Percentiles rank a stretch among this genome's conserved stretches.
phyloP scores from a whole-genome alignment of 768 basidiomycete genomes.

The Tremella fuciformis region DNA sequence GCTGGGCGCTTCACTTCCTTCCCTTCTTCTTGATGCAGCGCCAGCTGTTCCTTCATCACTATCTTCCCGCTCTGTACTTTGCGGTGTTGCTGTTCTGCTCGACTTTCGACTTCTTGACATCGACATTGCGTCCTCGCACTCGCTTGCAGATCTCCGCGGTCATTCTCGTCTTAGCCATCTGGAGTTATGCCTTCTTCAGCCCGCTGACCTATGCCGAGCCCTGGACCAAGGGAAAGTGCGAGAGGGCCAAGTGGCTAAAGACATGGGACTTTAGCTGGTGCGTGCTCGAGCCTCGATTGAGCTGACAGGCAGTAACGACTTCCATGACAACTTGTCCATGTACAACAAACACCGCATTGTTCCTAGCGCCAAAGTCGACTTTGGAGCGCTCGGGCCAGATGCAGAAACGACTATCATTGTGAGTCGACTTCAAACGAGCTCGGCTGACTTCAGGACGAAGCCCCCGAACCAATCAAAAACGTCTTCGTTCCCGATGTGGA shows the following conservation, averaged over 20 bases:
- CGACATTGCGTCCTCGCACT: conserved; percentile 68
- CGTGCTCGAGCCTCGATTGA: conserved; percentile 8
- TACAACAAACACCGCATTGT: conserved; percentile 27
- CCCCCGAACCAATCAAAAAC: conserved; percentile 46
- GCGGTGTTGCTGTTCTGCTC: conserved; percentile 64
- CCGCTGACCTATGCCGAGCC: conserved; percentile 76
- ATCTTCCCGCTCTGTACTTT: conserved; percentile 79
- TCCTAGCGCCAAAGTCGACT: conserved; percentile 22
- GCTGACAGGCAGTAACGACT: conserved; percentile 36
- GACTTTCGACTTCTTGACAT: conserved; percentile 82
- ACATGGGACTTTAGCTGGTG: conserved; percentile 93
- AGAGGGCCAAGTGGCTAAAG: conserved; percentile 75
- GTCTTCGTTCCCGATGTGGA: conserved; percentile 37
- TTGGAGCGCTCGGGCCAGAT: conserved; percentile 20
- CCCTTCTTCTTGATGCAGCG: conserved; percentile 98
- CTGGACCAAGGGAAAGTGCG: conserved; percentile 82
- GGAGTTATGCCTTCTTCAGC: conserved; percentile 74
- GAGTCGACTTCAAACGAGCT: conserved; percentile 5
- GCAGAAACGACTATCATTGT: conserved; percentile 36
- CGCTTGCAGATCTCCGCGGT: conserved; percentile 78
- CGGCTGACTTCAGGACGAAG: conserved; percentile 32
- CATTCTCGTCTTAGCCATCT: conserved; percentile 62
- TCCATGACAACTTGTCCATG: conserved; percentile 43
- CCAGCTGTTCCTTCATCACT: conserved; percentile 96
- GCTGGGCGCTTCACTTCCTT: conserved; percentile 89